phyloP scores from a whole-genome alignment of 495 filamentous ascomycete species.

The Tuber calosporum region DNA sequence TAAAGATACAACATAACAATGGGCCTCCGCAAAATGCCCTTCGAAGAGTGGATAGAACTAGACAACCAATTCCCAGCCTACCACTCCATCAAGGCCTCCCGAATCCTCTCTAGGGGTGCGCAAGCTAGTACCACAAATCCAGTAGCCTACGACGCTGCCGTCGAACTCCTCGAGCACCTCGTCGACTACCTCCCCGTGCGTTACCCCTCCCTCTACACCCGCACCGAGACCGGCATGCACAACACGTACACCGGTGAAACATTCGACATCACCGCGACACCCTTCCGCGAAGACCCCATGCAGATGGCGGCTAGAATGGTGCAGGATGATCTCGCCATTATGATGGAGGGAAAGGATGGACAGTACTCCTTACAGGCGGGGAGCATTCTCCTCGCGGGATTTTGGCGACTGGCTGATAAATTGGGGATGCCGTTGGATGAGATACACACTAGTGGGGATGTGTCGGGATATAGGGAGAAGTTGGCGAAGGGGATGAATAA shows the following conservation, averaged over 20 bases:
- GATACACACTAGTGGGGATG: conserved; percentile 75
- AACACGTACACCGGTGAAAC: conserved; percentile 66
- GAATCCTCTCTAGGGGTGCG: conserved; percentile 62
- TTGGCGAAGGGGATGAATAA: conserved; percentile 78
- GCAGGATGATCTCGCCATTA: conserved; percentile 81
- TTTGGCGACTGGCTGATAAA: conserved; percentile 82
- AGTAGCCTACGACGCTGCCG: conserved; percentile 65
- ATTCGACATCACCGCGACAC: conserved; percentile 62
- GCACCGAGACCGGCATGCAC: conserved; percentile 58
- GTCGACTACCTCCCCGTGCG: conserved; percentile 68
- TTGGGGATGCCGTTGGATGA: conserved; percentile 74
- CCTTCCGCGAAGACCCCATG: conserved; percentile 77
- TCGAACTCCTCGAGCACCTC: conserved; percentile 74
- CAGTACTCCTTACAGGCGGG: conserved; percentile 82
- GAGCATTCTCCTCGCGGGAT: conserved; percentile 70
- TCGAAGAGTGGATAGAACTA: conserved; percentile 84
- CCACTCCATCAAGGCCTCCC: conserved; percentile 64
- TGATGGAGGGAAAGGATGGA: conserved; percentile 71
- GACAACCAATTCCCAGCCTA: conserved; percentile 74
- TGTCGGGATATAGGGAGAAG: conserved; percentile 69
- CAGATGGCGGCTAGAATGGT: conserved; percentile 62
- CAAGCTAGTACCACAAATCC: conserved; percentile 68
- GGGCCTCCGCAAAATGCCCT: conserved; percentile 70
- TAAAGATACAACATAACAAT: conserved; percentile 64
- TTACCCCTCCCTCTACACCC: conserved; percentile 66